phyloP scores from a whole-genome alignment of 2,329 filamentous ascomycete species.

The Colletotrichum ledebouriae region DNA sequence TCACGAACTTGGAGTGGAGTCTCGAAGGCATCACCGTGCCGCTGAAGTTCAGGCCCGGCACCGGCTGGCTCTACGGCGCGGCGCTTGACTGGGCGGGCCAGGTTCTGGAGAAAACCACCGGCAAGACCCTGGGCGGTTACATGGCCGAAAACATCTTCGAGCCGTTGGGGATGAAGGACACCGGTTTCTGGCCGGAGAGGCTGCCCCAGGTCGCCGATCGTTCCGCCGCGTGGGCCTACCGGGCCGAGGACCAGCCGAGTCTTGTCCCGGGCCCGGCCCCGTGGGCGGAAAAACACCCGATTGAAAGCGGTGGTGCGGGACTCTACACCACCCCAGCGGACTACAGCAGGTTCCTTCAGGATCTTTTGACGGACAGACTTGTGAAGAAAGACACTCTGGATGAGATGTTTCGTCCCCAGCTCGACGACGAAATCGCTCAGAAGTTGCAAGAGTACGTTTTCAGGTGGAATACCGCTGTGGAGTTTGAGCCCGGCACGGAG shows the following conservation, averaged over 20 bases:
- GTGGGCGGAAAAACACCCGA: conserved; percentile 48
- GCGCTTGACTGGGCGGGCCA: conserved; percentile 62
- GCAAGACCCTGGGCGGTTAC: conserved; percentile 53
- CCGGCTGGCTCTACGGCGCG: conserved; percentile 63
- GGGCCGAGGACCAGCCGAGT: conserved; percentile 42
- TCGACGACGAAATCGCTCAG: conserved; percentile 50
- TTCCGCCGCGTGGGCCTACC: conserved; percentile 43
- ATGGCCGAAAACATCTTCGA: conserved; percentile 54
- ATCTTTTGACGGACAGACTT: conserved; percentile 50
- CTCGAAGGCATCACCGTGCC: conserved; percentile 58
- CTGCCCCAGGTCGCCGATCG: conserved; percentile 47
- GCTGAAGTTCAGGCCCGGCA: conserved; percentile 59
- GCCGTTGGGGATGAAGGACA: conserved; percentile 53
- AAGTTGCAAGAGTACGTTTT: conserved; percentile 43
- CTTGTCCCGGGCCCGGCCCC: conserved; percentile 44
- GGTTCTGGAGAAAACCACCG: conserved; percentile 57
- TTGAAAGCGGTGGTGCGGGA: conserved; percentile 60
- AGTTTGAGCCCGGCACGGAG: conserved; percentile 51
- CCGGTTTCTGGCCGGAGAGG: conserved; percentile 53
- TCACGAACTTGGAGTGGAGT: conserved; percentile 50
- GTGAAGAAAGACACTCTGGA: conserved; percentile 49
- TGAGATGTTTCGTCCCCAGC: conserved; percentile 58
- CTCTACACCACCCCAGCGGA: conserved; percentile 58
- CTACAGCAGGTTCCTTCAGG: conserved; percentile 54
- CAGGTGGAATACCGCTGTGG: conserved; percentile 50